Conservation (phyloP, 179 eudicot species). For the Pouteria campechiana region DNA sequence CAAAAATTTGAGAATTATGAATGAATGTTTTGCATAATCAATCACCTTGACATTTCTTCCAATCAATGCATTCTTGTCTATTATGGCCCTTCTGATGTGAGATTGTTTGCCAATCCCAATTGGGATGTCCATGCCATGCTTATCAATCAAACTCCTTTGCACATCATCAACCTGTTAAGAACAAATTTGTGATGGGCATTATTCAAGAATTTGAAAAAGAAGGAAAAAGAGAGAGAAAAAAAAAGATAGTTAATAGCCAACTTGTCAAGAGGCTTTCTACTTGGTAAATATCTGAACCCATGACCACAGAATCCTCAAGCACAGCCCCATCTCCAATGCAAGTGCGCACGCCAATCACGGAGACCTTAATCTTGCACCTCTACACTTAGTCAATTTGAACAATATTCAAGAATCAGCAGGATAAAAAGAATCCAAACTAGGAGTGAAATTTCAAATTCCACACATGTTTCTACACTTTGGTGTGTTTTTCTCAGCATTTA, state of each 20-base stretch:
- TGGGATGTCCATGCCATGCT: conserved; percentile 22
- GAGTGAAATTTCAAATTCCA: no score
- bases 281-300: conserved; percentile 70
- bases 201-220: neutral
- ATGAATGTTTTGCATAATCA: neutral
- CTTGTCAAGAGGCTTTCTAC: conserved; percentile 17
- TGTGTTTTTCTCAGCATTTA: no score
- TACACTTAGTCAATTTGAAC: conserved; percentile 15
- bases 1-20: neutral
- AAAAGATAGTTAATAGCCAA: neutral
- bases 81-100: conserved; percentile 46
- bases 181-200: neutral
- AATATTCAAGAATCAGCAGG: neutral
- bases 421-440: no score
- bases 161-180: conserved; percentile 22
- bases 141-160: conserved; percentile 13
- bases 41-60: conserved; percentile 71
- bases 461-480: neutral
- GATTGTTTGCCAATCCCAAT: conserved; percentile 69
- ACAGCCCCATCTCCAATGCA: conserved; percentile 45
- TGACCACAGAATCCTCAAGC: conserved; percentile 64
- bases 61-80: conserved; percentile 85
- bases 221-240: no score
- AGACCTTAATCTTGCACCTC: conserved; percentile 56
- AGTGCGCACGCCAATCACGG: conserved; percentile 58